Percentiles rank a stretch among this genome's conserved stretches.
Evolutionary conservation across 805 yeast species (phyloP).

Genomic region (Pichia exigua): DNA sequence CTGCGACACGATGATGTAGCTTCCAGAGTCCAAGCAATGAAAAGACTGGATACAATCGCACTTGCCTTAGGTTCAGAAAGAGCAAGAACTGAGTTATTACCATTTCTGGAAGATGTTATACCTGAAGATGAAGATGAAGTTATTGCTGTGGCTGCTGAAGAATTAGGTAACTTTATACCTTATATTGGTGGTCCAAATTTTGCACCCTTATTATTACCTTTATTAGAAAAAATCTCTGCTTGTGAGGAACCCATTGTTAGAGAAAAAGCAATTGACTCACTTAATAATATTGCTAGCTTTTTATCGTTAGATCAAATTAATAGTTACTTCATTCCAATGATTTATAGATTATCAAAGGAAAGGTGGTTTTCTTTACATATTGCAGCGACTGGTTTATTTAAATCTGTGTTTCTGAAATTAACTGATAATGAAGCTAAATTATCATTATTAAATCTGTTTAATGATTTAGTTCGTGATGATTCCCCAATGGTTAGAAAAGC

Average conservation of each 20-base stretch:
- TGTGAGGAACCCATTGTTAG: constrained; percentile 96
- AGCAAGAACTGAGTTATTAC: constrained; percentile 80
- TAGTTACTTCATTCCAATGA: constrained; percentile 63
- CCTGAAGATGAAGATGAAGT: constrained; percentile 99
- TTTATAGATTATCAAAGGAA: constrained; percentile 71
- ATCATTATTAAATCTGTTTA: constrained; percentile 58
- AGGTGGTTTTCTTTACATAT: constrained; percentile 94
- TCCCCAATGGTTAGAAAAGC: constrained; percentile 98
- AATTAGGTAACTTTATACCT: constrained; percentile 82
- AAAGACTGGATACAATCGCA: constrained; percentile 87
- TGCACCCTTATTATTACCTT: constrained; percentile 53
- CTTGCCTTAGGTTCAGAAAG: constrained; percentile 91
- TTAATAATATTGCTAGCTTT: constrained; percentile 60
- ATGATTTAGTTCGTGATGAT: constrained; percentile 75
- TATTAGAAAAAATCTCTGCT: constrained; percentile 77
- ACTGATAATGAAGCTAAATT: constrained; percentile 49
- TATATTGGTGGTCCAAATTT: constrained; percentile 74
- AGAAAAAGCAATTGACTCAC: constrained; percentile 85
- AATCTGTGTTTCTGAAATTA: constrained; percentile 50
- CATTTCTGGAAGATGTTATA: constrained; percentile 81
- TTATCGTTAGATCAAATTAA: constrained; percentile 57
- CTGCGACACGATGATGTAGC: constrained; percentile 89
- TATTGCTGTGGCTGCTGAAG: constrained; percentile 85
- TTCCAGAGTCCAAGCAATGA: constrained; percentile 91
- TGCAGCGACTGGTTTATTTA: constrained; percentile 84